Evolutionary conservation across 306 rosid genomes (phyloP).

Genomic region (Trichosanthes truncata): DNA sequence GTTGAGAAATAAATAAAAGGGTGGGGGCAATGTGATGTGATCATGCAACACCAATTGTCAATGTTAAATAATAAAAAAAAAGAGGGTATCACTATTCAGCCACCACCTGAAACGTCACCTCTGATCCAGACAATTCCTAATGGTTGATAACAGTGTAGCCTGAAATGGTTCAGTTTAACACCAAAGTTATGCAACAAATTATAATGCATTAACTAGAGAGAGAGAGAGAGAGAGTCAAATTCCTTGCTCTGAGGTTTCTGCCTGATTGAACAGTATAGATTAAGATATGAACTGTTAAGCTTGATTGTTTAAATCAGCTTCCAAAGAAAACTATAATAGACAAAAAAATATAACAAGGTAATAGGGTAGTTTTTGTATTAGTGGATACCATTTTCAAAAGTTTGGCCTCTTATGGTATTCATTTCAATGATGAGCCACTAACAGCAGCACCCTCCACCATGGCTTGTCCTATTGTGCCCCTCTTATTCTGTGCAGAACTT

Average conservation of each 20-base stretch:
- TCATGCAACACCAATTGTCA: slow-evolving; percentile 7
- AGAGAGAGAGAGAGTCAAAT: background rate
- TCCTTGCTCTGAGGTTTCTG: background rate
- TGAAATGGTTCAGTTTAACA: background rate
- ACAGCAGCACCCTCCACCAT: slow-evolving; percentile 59
- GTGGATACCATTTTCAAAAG: slow-evolving; percentile 24
- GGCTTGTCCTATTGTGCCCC: slow-evolving; percentile 40
- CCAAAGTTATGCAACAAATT: background rate
- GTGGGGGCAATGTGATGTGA: slow-evolving; percentile 1
- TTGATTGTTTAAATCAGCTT: background rate
- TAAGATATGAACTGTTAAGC: slow-evolving; percentile 3
- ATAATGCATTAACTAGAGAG: background rate
- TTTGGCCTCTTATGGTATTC: slow-evolving; percentile 20
- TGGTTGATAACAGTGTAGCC: background rate
- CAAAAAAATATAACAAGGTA: background rate
- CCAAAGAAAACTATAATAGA: background rate
- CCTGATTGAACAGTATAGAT: background rate
- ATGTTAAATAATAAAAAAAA: background rate
- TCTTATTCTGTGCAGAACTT: slow-evolving; percentile 27
- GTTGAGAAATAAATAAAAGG: background rate
- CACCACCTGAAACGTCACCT: slow-evolving; percentile 18
- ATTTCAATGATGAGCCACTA: slow-evolving; percentile 51
- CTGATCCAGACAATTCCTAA: background rate
- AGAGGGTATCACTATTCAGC: slow-evolving; percentile 4
- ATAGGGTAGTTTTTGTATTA: slow-evolving; percentile 9